These are phyloP conservation scores for Triticum dicoccoides DNA, from an alignment of 176 grass and related monocot species.

Conservation along the genomic window DNA sequence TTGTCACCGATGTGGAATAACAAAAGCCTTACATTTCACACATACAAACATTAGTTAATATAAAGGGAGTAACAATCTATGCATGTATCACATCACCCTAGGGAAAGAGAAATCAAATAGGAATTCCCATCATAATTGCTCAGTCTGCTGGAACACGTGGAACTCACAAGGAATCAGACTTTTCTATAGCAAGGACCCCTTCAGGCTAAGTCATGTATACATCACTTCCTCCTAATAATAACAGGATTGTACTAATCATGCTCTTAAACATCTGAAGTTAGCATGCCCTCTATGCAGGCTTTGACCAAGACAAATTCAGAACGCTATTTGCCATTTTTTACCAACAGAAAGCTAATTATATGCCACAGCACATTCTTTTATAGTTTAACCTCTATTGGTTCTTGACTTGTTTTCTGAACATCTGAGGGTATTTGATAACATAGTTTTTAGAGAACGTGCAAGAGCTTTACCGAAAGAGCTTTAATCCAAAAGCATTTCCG, in stretches of 20 bases:
- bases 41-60: too few relatives aligned
- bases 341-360: neutral
- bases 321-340: neutral
- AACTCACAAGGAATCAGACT: too few relatives aligned
- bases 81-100: too few relatives aligned
- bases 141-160: too few relatives aligned
- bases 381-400: neutral
- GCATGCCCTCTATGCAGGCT: neutral
- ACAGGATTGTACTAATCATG: neutral
- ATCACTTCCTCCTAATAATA: neutral
- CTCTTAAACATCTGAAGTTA: constrained; percentile 22
- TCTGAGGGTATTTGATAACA: constrained; percentile 1
- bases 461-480: neutral
- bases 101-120: too few relatives aligned
- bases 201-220: neutral
- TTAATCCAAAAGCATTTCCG: neutral
- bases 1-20: too few relatives aligned
- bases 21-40: too few relatives aligned
- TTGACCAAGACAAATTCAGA: neutral
- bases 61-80: too few relatives aligned
- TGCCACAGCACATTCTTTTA: neutral
- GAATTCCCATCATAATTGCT: too few relatives aligned
- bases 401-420: neutral
- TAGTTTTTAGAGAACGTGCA: neutral
- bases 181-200: neutral